Conservation (phyloP, 202 grass and related monocot species). For the Musa balbisiana region DNA sequence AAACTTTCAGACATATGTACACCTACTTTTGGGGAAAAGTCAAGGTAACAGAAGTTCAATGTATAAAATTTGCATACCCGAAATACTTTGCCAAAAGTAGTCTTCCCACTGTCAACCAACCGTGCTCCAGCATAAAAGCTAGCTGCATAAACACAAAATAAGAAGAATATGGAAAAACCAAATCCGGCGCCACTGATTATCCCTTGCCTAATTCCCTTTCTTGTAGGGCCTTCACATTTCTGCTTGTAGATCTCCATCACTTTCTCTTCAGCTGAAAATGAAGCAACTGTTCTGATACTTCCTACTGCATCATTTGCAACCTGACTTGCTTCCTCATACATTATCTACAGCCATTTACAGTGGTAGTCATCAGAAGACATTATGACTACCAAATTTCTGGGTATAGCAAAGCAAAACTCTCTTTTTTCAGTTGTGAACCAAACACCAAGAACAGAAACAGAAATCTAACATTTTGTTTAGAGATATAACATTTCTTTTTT, state of each 20-base stretch:
- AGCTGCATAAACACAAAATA: constrained; percentile 55
- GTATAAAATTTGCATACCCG: constrained; percentile 29
- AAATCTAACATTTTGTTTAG: too few species aligned
- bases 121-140: constrained; percentile 82
- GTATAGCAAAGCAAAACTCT: too few species aligned
- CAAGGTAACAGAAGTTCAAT: background rate
- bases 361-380: background rate
- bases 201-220: constrained; percentile 61
- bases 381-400: background rate
- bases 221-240: constrained; percentile 67
- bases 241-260: constrained; percentile 54
- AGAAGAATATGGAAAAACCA: constrained; percentile 57
- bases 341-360: constrained; percentile 32
- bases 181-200: constrained; percentile 59
- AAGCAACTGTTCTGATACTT: constrained; percentile 67
- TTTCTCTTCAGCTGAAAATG: constrained; percentile 69
- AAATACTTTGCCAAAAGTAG: constrained; percentile 78
- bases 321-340: constrained; percentile 89
- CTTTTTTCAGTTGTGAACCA: too few species aligned
- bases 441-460: too few species aligned
- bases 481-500: too few species aligned
- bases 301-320: constrained; percentile 66
- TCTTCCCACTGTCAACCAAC: constrained; percentile 53
- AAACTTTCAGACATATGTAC: too few species aligned
- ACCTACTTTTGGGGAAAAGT: background rate